Evolutionary conservation across 1,284 basidiomycete genomes (phyloP).

Genomic region (Pseudozyma tsukubaensis): DNA sequence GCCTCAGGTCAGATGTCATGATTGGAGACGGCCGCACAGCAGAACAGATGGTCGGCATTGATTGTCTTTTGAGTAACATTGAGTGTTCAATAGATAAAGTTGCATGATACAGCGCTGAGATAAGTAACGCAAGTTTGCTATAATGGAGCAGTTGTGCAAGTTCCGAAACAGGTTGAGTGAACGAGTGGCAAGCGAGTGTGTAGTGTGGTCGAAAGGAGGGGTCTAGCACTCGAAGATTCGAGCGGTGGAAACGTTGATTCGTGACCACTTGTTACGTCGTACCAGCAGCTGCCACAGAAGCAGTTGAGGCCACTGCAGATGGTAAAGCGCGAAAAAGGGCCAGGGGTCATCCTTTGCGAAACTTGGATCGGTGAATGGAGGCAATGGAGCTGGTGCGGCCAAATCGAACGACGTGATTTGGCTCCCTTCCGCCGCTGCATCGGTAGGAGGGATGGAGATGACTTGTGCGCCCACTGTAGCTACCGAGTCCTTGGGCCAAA

Average conservation of each 20-base stretch:
- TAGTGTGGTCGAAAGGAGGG: not conserved
- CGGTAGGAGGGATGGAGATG: not conserved
- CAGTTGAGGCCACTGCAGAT: constrained; percentile 55
- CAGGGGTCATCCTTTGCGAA: constrained; percentile 52
- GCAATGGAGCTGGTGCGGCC: constrained; percentile 22
- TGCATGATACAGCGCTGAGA: no score
- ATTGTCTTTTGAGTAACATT: no score
- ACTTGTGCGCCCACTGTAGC: not conserved
- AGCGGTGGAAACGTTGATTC: constrained; percentile 60
- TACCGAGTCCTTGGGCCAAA: constrained; percentile 14
- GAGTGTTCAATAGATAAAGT: no score
- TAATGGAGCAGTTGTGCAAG: no score
- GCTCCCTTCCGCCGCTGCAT: not conserved
- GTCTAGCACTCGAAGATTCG: constrained; percentile 58
- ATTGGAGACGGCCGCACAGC: no score
- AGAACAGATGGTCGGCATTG: no score
- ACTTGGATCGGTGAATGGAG: constrained; percentile 46
- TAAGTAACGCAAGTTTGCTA: no score
- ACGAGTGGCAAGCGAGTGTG: no score
- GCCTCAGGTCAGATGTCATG: no score
- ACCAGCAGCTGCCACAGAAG: constrained; percentile 51
- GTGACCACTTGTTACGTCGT: constrained; percentile 37
- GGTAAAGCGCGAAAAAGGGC: constrained; percentile 55
- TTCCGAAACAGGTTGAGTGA: no score
- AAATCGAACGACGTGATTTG: constrained; percentile 22